phyloP scores from a whole-genome alignment of 2,329 filamentous ascomycete species.

The Stachybotrys echinatus region DNA sequence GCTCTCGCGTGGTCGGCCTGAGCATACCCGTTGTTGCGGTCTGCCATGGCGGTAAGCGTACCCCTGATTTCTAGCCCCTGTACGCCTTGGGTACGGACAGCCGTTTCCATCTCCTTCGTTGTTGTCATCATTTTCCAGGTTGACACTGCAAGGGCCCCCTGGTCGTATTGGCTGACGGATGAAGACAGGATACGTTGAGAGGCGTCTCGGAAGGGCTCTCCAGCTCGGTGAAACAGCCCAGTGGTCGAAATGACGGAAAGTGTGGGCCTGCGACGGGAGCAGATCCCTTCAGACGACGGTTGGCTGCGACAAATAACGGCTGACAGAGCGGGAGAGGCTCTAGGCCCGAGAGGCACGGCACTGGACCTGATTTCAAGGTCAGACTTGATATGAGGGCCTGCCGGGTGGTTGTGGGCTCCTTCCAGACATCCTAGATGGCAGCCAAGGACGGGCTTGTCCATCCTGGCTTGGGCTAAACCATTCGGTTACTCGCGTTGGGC shows the following conservation, averaged over 20 bases:
- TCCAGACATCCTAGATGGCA: background rate
- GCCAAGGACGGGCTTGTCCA: background rate
- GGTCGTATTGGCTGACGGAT: background rate
- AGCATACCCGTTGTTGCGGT: slow-evolving; percentile 9
- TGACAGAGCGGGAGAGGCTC: background rate
- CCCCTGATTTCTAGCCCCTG: slow-evolving; percentile 5
- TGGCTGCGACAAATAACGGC: background rate
- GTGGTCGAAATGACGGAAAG: background rate
- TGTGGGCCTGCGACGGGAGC: background rate
- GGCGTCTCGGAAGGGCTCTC: background rate
- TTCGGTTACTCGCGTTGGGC: background rate
- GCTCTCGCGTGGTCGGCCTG: slow-evolving; percentile 14
- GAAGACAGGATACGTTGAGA: background rate
- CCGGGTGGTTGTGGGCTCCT: background rate
- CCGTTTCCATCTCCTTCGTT: background rate
- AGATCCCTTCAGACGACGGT: background rate
- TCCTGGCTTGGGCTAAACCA: background rate
- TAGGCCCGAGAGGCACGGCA: no score
- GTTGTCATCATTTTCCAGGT: background rate
- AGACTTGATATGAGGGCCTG: no score
- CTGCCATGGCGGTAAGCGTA: slow-evolving; percentile 10
- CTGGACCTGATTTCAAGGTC: no score
- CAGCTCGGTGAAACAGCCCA: background rate
- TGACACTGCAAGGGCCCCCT: background rate
- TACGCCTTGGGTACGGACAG: background rate